Conservation (phyloP, 1,139 yeast genomes). For the Pichia sp. region DNA sequence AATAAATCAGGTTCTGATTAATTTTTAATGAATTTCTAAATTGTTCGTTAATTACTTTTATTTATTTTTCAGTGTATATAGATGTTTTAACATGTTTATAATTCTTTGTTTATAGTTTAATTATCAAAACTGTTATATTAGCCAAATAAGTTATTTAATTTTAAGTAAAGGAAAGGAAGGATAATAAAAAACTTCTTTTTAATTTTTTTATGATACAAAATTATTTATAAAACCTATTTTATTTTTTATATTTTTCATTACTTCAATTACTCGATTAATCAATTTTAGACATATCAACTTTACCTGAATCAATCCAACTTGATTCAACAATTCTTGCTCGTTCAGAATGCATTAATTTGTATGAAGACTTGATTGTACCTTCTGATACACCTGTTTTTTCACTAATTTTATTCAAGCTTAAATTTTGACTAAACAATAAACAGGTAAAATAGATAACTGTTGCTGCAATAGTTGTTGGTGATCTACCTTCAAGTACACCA, state of each 20-base stretch:
- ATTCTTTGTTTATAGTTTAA: not conserved
- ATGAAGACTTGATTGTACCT: constrained; percentile 92
- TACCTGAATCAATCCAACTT: constrained; percentile 68
- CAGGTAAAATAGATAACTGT: constrained; percentile 95
- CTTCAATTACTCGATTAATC: not conserved
- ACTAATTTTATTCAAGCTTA: constrained; percentile 72
- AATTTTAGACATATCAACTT: constrained; percentile 36
- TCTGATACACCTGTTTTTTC: constrained; percentile 97
- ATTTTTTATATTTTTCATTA: not conserved
- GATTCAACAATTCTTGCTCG: constrained; percentile 72
- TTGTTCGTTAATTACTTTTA: not conserved
- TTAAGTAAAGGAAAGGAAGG: not conserved
- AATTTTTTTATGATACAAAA: not conserved
- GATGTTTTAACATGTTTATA: not conserved
- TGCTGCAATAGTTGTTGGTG: constrained; percentile 97
- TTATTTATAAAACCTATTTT: constrained; percentile 7
- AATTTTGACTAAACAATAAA: constrained; percentile 58
- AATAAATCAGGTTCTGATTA: constrained; percentile 16
- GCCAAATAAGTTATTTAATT: not conserved
- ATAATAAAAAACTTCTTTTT: not conserved
- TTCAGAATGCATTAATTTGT: constrained; percentile 67
- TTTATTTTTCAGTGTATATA: not conserved
- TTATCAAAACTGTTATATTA: not conserved
- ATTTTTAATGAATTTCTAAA: not conserved
- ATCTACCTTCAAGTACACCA: constrained; percentile 93